A percentile compares a stretch with the other conserved stretches of the same genome.
phyloP scores from a whole-genome alignment of 108 stramenopile species.

The Ochromonas danica region DNA sequence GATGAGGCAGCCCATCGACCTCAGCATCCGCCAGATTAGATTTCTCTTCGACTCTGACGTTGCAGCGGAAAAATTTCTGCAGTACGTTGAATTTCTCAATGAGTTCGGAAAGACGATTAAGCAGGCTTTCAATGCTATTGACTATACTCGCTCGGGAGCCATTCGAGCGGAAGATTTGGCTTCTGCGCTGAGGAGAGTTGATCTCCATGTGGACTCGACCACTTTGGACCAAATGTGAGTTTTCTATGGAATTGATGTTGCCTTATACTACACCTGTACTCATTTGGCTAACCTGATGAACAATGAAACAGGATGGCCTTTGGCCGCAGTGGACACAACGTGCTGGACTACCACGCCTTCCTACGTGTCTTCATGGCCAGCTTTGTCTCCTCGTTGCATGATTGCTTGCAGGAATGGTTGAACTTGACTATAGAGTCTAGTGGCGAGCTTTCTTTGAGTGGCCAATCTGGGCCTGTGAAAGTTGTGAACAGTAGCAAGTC shows the following conservation, averaged over 20 bases:
- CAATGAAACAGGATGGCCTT: neutral
- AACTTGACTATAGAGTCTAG: neutral
- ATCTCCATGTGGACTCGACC: neutral
- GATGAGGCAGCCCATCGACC: neutral
- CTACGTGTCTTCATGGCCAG: neutral
- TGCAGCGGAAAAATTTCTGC: neutral
- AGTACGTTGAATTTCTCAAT: slow-evolving; percentile 9
- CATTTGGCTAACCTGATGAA: neutral
- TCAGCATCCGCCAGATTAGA: too few species aligned
- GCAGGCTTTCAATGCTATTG: neutral
- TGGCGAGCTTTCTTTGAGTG: neutral
- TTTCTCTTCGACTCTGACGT: too few species aligned
- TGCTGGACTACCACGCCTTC: neutral
- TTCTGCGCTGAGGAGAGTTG: neutral
- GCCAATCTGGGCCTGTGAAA: too few species aligned
- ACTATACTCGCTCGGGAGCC: neutral
- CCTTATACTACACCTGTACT: neutral
- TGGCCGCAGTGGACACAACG: neutral
- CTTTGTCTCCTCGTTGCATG: neutral
- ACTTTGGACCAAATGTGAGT: neutral
- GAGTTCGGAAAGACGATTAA: neutral
- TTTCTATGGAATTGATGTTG: neutral
- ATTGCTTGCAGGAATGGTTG: slow-evolving; percentile 25
- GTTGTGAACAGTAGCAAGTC: neutral
- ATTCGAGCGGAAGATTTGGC: neutral